Percentiles rank a stretch among this genome's conserved stretches.
phyloP scores from a whole-genome alignment of 305 asterid species.

The Fraxinus platypoda region DNA sequence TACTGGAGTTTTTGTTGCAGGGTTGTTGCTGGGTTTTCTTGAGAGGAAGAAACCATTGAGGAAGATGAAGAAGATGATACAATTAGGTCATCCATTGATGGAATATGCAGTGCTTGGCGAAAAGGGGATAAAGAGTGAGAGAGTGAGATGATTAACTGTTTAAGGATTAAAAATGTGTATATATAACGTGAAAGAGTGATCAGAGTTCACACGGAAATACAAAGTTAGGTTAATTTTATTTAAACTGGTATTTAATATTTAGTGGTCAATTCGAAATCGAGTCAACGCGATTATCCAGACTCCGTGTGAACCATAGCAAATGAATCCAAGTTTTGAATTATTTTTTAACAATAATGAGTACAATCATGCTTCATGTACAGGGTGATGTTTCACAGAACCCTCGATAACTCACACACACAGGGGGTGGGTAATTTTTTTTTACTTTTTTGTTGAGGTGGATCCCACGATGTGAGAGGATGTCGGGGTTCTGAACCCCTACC shows the following conservation, averaged over 20 bases:
- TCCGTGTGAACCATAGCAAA: background rate
- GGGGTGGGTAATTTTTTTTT: too few species aligned
- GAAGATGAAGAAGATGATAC: slow-evolving; percentile 28
- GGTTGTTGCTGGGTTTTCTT: slow-evolving; percentile 9
- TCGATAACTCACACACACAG: too few species aligned
- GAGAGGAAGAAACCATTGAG: slow-evolving; percentile 15
- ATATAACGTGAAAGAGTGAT: background rate
- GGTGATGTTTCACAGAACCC: too few species aligned
- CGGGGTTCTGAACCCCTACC: too few species aligned
- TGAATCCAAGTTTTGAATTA: background rate
- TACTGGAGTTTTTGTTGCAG: slow-evolving; percentile 46
- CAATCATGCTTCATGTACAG: too few species aligned
- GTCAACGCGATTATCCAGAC: background rate
- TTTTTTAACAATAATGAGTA: background rate
- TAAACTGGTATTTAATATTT: background rate
- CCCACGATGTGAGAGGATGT: too few species aligned
- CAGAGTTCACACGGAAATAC: background rate
- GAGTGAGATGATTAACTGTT: background rate
- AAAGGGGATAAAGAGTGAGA: background rate
- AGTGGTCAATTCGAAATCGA: background rate
- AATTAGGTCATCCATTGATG: slow-evolving; percentile 27
- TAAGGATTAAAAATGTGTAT: background rate
- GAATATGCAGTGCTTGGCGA: background rate
- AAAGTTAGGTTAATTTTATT: too few species aligned
- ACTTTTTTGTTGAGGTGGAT: too few species aligned